Base-by-base conservation (phyloP, 352 stramenopile species). In the Aphanomyces stellatus region DNA sequence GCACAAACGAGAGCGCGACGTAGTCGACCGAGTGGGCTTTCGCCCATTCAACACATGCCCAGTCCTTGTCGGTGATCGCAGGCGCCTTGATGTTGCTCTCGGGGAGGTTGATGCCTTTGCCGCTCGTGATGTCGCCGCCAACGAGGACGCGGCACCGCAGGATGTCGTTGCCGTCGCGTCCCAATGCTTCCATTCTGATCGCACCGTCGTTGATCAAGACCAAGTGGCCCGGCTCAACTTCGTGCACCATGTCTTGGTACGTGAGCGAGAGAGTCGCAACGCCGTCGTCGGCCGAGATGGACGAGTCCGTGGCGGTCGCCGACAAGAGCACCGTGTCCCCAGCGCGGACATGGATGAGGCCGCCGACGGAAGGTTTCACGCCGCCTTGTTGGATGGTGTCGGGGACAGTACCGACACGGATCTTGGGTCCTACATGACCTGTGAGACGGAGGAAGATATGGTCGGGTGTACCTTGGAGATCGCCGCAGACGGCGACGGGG, bases 141-240 rank as follows among this genome's bases (percentile, higher is more conserved):
- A 59, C 35, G 17, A 66, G 33, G 25, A 66, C 59, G 27, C 24
- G 15, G 22, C 59, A 66, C 4, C 25, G 5, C 3, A 66, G 59
- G 27, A 19, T n/a, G 15, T 62, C 31, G 1, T 53, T 28, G n/a
- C 53, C 53, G 6, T 62, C 31, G 2, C 10, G 24, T 24, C n/a
- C 3, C 6, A 66, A 13, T 17, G 59, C 59, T 41, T 33, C 25
- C 59, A 66, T 66, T 22, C 59, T 33, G 24, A 66, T 66, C 4
- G 59, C 59, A 19, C 59, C 59, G 33, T 66, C 59, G 48, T 66
- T 66, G 59, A 66, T 66, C 25, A 66, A 30, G 11, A 66, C 59
- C n/a, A 59, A 28, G 28, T 66, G 59, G 2, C 59, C 59, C n/a
- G 48, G 24, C 4, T 25, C 19, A 17, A 66, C 59, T 66, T 66